Evolutionary conservation across 495 filamentous ascomycete species (phyloP).

Genomic region (Xylaria nigripes): DNA sequence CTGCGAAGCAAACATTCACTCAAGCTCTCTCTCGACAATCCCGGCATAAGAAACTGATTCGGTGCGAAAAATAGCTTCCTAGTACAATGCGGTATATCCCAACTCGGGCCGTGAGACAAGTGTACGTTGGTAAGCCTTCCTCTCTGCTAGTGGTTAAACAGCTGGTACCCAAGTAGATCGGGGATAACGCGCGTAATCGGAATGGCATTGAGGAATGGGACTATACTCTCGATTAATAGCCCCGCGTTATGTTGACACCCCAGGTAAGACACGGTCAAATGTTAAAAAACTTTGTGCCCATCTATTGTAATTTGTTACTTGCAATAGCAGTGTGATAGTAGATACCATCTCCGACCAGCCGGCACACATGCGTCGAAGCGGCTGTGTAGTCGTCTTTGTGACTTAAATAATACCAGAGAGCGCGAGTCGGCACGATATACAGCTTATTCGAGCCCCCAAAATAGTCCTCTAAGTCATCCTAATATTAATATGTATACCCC

Average conservation of each 20-base stretch:
- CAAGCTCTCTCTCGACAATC: background rate
- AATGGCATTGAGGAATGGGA: conserved; percentile 3
- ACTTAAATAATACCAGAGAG: background rate
- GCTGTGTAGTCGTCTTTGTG: background rate
- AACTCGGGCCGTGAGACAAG: conserved; percentile 7
- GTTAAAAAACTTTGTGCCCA: background rate
- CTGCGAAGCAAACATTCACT: conserved; percentile 8
- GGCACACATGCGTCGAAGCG: background rate
- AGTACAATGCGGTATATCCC: too few relatives aligned
- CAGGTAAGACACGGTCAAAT: conserved; percentile 3
- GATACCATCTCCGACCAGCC: background rate
- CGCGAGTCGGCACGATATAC: too few relatives aligned
- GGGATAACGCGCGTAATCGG: conserved; percentile 1
- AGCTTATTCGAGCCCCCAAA: too few relatives aligned
- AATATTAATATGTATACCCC: too few relatives aligned
- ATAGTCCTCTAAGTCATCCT: too few relatives aligned
- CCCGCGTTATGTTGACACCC: conserved; percentile 8
- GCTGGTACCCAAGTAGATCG: background rate
- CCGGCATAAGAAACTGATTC: too few relatives aligned
- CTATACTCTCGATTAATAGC: conserved; percentile 3
- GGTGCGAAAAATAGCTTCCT: too few relatives aligned
- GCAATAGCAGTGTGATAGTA: background rate
- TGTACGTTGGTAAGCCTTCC: background rate
- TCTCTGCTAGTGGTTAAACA: background rate
- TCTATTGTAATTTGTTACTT: too few relatives aligned